Evolutionary conservation across 495 filamentous ascomycete genomes (phyloP), one percentile per base, ranked within the genome.

Genomic region (Friedmanniomyces simplex): DNA sequence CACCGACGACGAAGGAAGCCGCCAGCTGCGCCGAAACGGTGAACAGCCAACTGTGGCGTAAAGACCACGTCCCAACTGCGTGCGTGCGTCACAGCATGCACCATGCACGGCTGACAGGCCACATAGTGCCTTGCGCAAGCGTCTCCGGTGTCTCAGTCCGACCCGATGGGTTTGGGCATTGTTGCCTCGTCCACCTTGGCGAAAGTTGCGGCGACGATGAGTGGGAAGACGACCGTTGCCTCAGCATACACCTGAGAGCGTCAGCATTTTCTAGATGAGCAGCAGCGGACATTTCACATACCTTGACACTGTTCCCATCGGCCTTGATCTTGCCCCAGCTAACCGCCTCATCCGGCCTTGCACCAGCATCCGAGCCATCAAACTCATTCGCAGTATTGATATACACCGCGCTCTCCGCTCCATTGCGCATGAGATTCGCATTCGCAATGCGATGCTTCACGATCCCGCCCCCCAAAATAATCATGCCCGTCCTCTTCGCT

Each of bases 371-470:
- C 59, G 88, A 94, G 0, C 93, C 94, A 69, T 98, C 93, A 69
- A 96, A 97, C 68, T 98, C 94, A 69, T 93, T 87, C 0, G 81
- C 93, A 1, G 94, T 96, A 69, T 98, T 97, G 65, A 98, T 84
- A 66, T 95, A 97, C 12, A 98, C 94, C 3, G 93, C 94, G 60
- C 85, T 88, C 69, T 98, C 93, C 11, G 93, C 93, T 0, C 93
- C 94, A 62, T 97, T 96, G 18, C 93, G 79, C 93, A 97, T 97
- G 63, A 98, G 67, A 65, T 87, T 93, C 2, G 94, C 93, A 67
- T 97, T 98, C 26, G 91, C 89, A 63, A 98, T 97, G 66, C 97
- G 93, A 65, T 98, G 93, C 73, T 98, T 98, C 55, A 98, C 78
- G 11, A 98, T 70, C 0, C 93, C 93, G 1, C 91, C 93, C 0